phyloP scores from a whole-genome alignment of 495 filamentous ascomycete species.

The Xylaria grammica region DNA sequence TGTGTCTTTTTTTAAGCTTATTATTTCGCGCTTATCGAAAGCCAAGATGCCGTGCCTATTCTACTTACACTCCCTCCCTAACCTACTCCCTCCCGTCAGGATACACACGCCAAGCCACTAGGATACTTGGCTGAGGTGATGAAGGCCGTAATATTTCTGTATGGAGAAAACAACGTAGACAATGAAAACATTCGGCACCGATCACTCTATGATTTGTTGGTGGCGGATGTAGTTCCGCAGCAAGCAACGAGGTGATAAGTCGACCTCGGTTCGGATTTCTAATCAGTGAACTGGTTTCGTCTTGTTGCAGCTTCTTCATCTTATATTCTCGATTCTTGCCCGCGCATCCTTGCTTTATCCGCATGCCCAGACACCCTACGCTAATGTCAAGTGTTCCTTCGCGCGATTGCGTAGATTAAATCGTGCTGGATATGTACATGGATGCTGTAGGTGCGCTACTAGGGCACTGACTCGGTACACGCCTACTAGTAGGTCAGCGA shows the following conservation, averaged over 20 bases:
- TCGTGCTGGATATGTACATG: constrained; percentile 1
- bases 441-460: background rate
- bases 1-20: constrained; percentile 14
- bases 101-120: constrained; percentile 5
- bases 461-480: no score
- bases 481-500: no score
- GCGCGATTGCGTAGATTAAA: constrained; percentile 3
- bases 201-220: background rate
- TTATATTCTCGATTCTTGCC: background rate
- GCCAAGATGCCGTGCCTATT: background rate
- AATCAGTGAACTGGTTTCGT: background rate
- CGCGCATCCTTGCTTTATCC: background rate
- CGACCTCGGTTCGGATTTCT: background rate
- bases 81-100: background rate
- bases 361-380: background rate
- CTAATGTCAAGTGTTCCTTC: constrained; percentile 5
- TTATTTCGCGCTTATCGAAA: background rate
- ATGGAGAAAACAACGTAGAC: background rate
- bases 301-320: background rate
- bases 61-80: no score
- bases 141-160: no score
- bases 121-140: background rate
- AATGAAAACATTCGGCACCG: background rate
- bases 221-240: background rate
- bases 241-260: background rate